Evolutionary conservation across 257 asterid species (phyloP), one percentile per base, ranked within the genome.

Genomic region (Schizonepeta tenuifolia): DNA sequence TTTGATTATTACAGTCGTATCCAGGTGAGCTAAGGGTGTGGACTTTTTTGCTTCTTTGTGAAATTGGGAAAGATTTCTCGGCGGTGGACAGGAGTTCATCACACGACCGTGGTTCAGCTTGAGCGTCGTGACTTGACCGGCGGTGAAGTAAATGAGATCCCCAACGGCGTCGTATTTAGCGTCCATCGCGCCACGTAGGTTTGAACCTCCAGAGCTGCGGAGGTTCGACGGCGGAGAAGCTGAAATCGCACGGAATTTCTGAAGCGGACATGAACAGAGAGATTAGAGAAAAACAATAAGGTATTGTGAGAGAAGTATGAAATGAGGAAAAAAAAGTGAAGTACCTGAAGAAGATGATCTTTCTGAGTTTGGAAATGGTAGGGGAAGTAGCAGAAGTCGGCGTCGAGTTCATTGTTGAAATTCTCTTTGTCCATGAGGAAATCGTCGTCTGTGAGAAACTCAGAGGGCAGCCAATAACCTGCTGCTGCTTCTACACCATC

Each of bases 401-500:
- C 35, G 35, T 31, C 36, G 13, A 41, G 18, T 17, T 40, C 55
- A 22, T 5, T 33, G 63, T 35, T 18, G 38, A 68, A 46, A 38
- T 51, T 66, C 36, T 65, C 58, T 11, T 70, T 65, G 40, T 78
- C 85, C 67, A 71, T 72, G 50, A 82, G 79, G 1, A 86, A 75
- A 67, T 90, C 96, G 8, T 88, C 96, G 78, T 74, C 79, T 0
- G 63, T 21, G 7, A 74, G 62, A 46, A 88, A 84, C 86, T 90
- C 96, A 2, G 97, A 47, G 0, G 96, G 96, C 57, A 90, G 53
- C 87, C 91, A 85, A 78, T 82, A 87, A 53, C 83, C 92, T 1
- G 76, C 77, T 64, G 61, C 84, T 60, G 68, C 83, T 40, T 83
- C 86, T 35, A 51, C 69, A 58, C 72, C 69, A 18, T 33, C 38